phyloP scores from a whole-genome alignment of 495 filamentous ascomycete genomes.

The Xylaria longipes region DNA sequence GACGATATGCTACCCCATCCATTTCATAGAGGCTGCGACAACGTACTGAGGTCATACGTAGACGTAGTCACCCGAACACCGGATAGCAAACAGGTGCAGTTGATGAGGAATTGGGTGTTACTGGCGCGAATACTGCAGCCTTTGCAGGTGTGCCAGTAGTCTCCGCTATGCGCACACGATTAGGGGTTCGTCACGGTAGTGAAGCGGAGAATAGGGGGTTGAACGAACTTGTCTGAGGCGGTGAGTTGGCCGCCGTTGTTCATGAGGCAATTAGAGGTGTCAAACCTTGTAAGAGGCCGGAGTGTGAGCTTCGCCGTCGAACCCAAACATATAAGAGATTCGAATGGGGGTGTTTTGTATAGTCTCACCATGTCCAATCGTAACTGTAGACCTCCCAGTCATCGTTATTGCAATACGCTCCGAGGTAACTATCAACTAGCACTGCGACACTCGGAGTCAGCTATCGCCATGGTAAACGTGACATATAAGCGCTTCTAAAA shows the following conservation, averaged over 20 bases:
- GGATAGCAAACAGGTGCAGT: constrained; percentile 34
- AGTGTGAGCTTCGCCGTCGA: constrained; percentile 26
- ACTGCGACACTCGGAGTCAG: constrained; percentile 10
- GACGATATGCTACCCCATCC: neutral
- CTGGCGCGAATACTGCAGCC: constrained; percentile 34
- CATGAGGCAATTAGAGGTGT: constrained; percentile 37
- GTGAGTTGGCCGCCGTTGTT: constrained; percentile 39
- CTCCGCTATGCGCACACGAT: constrained; percentile 28
- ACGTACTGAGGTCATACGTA: constrained; percentile 42
- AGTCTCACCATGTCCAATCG: constrained; percentile 42
- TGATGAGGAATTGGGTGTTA: constrained; percentile 32
- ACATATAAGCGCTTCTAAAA: too few species aligned
- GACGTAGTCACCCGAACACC: constrained; percentile 12
- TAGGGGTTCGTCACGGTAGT: neutral
- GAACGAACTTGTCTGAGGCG: constrained; percentile 27
- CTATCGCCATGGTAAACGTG: neutral
- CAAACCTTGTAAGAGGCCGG: constrained; percentile 32
- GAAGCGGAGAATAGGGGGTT: neutral
- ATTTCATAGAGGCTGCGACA: neutral
- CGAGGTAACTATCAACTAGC: constrained; percentile 34
- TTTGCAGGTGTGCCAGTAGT: constrained; percentile 39
- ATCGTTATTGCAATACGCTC: constrained; percentile 42
- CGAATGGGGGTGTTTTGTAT: neutral
- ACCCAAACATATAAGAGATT: neutral
- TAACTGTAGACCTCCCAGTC: constrained; percentile 38